Conservation (phyloP, 2,329 filamentous ascomycete genomes). For the Torrubiellomyces zombiae region DNA sequence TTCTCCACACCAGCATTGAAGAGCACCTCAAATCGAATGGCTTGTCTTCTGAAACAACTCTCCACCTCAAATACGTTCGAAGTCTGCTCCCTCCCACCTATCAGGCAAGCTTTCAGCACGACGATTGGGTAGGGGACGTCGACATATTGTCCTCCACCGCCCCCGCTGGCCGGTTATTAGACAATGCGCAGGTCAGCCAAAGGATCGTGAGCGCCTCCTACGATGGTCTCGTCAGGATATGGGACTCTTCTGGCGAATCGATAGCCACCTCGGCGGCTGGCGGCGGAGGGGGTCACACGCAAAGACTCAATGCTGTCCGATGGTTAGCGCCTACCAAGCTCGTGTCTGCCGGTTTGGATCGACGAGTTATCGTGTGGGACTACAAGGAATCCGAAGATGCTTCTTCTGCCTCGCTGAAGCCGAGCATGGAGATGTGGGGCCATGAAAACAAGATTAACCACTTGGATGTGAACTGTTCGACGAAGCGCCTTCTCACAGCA, state of each 20-base stretch:
- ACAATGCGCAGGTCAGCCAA: slow-evolving; percentile 12
- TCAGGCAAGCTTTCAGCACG: slow-evolving; percentile 85
- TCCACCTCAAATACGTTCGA: slow-evolving; percentile 85
- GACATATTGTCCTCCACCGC: slow-evolving; percentile 62
- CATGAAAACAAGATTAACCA: slow-evolving; percentile 61
- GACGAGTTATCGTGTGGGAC: slow-evolving; percentile 79
- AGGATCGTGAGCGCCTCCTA: slow-evolving; percentile 84
- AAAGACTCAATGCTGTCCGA: slow-evolving; percentile 64
- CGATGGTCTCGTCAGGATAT: slow-evolving; percentile 75
- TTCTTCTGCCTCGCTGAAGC: slow-evolving; percentile 46
- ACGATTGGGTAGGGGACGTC: slow-evolving; percentile 87
- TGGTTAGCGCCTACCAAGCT: slow-evolving; percentile 67
- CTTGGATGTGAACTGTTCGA: slow-evolving; percentile 55
- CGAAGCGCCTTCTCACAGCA: slow-evolving; percentile 68
- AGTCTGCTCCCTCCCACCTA: slow-evolving; percentile 79
- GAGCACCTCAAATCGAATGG: slow-evolving; percentile 78
- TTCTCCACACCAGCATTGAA: slow-evolving; percentile 75
- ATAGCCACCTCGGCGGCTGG: slow-evolving; percentile 57
- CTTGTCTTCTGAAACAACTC: slow-evolving; percentile 71
- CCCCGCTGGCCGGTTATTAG: slow-evolving; percentile 32
- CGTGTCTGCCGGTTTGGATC: slow-evolving; percentile 69
- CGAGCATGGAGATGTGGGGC: slow-evolving; percentile 67
- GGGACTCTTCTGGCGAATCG: slow-evolving; percentile 78
- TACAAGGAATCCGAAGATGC: slow-evolving; percentile 52
- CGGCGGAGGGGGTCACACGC: slow-evolving; percentile 54